phyloP scores from a whole-genome alignment of 768 basidiomycete species.

The Rhodotorula toruloides region DNA sequence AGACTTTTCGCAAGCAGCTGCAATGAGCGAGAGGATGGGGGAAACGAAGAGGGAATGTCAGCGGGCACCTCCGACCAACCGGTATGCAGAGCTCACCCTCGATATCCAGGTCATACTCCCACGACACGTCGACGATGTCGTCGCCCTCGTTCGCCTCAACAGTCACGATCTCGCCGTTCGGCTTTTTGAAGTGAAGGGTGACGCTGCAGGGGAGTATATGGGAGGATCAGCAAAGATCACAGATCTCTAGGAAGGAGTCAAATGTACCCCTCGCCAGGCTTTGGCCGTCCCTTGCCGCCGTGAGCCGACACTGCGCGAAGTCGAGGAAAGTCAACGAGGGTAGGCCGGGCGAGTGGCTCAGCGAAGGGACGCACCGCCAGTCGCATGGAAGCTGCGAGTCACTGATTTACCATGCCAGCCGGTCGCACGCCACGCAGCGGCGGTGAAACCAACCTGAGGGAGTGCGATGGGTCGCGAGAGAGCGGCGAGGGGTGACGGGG shows the following conservation, averaged over 20 bases:
- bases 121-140: slow-evolving; percentile 80
- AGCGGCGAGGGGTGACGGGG: too few relatives aligned
- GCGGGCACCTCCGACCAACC: too few relatives aligned
- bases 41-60: neutral
- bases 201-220: slow-evolving; percentile 56
- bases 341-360: too few relatives aligned
- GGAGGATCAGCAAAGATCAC: too few relatives aligned
- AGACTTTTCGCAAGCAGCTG: slow-evolving; percentile 94
- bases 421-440: too few relatives aligned
- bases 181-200: slow-evolving; percentile 81
- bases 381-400: too few relatives aligned
- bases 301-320: slow-evolving; percentile 46
- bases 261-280: slow-evolving; percentile 62
- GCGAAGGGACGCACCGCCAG: neutral
- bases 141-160: slow-evolving; percentile 92
- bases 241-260: neutral
- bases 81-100: too few relatives aligned
- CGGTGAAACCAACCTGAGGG: too few relatives aligned
- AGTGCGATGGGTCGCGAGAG: too few relatives aligned
- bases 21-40: neutral
- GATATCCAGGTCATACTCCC: slow-evolving; percentile 91
- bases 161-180: slow-evolving; percentile 74
- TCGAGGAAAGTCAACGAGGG: neutral
- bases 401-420: too few relatives aligned
- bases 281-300: slow-evolving; percentile 58